These are phyloP conservation scores for Letharia lupina DNA, from an alignment of 495 filamentous ascomycete species.

Conservation along the genomic window DNA sequence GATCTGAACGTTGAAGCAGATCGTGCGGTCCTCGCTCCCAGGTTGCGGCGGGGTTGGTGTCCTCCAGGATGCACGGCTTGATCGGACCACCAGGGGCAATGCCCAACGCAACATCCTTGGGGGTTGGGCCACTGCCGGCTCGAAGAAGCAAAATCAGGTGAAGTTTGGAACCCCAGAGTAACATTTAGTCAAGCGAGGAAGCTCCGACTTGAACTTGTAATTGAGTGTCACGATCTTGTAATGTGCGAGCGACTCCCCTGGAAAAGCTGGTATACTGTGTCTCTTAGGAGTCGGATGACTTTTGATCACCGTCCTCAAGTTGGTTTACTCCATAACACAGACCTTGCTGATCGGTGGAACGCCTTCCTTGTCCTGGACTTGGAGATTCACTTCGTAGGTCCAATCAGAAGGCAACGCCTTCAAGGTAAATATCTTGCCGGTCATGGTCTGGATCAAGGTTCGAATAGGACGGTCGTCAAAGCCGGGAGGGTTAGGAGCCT, in stretches of 20 bases:
- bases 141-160: too few relatives aligned
- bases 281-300: too few relatives aligned
- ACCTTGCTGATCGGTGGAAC: neutral
- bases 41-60: slow-evolving; percentile 6
- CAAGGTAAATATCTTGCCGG: too few relatives aligned
- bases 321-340: too few relatives aligned
- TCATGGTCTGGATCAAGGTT: neutral
- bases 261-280: too few relatives aligned
- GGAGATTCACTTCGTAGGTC: slow-evolving; percentile 27
- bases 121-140: too few relatives aligned
- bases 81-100: slow-evolving; percentile 19
- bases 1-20: slow-evolving; percentile 36
- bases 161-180: too few relatives aligned
- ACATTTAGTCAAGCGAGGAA: too few relatives aligned
- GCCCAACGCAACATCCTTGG: slow-evolving; percentile 1
- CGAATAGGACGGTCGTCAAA: neutral
- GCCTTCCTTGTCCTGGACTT: slow-evolving; percentile 25
- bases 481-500: neutral
- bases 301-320: too few relatives aligned
- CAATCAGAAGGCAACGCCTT: slow-evolving; percentile 5
- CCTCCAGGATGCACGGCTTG: slow-evolving; percentile 28
- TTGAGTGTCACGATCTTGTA: too few relatives aligned
- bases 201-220: too few relatives aligned
- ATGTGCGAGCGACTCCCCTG: too few relatives aligned
- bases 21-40: slow-evolving; percentile 32